Percentiles rank a stretch among this genome's conserved stretches.
Evolutionary conservation across 2,329 filamentous ascomycete genomes (phyloP).

Genomic region (Pyrenophora tritici-repentis): DNA sequence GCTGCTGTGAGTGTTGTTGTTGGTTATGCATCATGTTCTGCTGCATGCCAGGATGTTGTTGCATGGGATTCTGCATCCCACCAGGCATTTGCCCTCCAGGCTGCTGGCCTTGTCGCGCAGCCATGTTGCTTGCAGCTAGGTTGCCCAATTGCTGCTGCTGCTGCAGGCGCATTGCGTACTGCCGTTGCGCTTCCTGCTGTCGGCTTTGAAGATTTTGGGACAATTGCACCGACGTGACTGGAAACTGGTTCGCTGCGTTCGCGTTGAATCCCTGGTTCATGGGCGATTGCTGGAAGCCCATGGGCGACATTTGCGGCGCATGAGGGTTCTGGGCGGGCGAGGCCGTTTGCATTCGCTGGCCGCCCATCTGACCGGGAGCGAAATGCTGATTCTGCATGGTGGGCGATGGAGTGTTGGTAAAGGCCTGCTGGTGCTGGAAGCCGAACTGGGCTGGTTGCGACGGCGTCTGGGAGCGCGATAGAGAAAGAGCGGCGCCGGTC

Average conservation of each 20-base stretch:
- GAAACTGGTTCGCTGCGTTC: constrained; percentile 53
- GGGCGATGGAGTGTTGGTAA: constrained; percentile 90
- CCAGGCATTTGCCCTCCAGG: constrained; percentile 46
- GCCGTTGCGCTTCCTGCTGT: constrained; percentile 71
- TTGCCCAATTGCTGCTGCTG: constrained; percentile 64
- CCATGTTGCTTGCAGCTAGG: constrained; percentile 46
- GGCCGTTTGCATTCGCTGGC: constrained; percentile 76
- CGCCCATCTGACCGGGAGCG: constrained; percentile 61
- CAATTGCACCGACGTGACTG: constrained; percentile 52
- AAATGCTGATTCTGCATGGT: constrained; percentile 83
- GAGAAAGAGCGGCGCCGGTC: constrained; percentile 82
- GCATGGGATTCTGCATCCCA: constrained; percentile 28
- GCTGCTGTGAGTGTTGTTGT: constrained; percentile 26
- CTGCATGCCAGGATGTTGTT: constrained; percentile 42
- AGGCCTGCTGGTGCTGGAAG: constrained; percentile 71
- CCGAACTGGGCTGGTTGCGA: constrained; percentile 69
- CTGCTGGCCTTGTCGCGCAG: constrained; percentile 46
- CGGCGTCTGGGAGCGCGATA: constrained; percentile 92
- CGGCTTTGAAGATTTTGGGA: constrained; percentile 55
- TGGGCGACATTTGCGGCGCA: constrained; percentile 50
- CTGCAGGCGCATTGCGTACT: constrained; percentile 85
- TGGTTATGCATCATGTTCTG: constrained; percentile 39
- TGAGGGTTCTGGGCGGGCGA: constrained; percentile 83
- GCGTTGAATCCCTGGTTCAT: constrained; percentile 49
- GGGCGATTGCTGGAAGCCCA: constrained; percentile 43